These are phyloP conservation scores for Setaria italica DNA, from an alignment of 202 grass and related monocot genomes.

Conservation along the genomic window DNA sequence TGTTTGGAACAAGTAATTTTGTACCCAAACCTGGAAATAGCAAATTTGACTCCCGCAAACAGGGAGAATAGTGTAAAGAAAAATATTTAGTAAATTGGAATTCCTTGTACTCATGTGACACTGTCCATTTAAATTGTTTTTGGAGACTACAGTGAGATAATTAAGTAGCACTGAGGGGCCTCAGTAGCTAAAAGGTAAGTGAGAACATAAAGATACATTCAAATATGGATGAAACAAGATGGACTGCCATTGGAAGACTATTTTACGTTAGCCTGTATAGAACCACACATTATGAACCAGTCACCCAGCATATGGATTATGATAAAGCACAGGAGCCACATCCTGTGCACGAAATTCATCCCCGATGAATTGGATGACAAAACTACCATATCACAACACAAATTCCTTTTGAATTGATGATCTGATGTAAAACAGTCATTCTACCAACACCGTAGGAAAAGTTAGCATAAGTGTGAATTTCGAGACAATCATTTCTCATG, in stretches of 20 bases:
- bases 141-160: not conserved
- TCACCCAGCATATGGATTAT: not conserved
- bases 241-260: not conserved
- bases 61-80: not conserved
- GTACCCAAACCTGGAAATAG: slow-evolving; percentile 31
- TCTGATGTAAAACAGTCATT: not conserved
- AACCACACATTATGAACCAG: not conserved
- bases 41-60: slow-evolving; percentile 22
- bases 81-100: slow-evolving; percentile 26
- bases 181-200: slow-evolving; percentile 1
- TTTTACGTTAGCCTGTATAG: not conserved
- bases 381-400: slow-evolving; percentile 1
- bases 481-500: not conserved
- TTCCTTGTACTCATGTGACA: not conserved
- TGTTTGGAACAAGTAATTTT: slow-evolving; percentile 25
- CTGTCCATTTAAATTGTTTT: slow-evolving; percentile 6
- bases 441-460: not conserved
- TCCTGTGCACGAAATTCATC: not conserved
- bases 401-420: not conserved
- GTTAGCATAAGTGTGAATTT: not conserved
- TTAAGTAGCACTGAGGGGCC: slow-evolving; percentile 1
- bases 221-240: slow-evolving; percentile 14
- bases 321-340: slow-evolving; percentile 16
- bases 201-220: slow-evolving; percentile 4
- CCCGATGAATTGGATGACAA: not conserved